phyloP scores from a whole-genome alignment of 257 asterid genomes.

The Petunia axillaris region DNA sequence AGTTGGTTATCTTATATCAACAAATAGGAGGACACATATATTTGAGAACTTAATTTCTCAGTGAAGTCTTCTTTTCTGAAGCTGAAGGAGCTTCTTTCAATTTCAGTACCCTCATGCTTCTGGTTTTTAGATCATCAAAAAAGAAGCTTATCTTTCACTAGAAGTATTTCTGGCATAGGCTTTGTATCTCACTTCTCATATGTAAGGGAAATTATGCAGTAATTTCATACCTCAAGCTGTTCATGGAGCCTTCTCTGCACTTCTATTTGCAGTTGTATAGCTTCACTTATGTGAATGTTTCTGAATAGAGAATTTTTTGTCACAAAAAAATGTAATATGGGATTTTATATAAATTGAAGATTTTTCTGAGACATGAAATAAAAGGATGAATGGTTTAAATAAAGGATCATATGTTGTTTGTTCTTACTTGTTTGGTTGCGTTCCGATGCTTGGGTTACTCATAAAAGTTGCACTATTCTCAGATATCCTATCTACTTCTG shows the following conservation, averaged over 20 bases:
- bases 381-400: slow-evolving; percentile 1
- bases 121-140: neutral
- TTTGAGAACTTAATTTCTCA: slow-evolving; percentile 4
- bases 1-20: neutral
- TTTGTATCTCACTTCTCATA: slow-evolving; percentile 12
- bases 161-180: slow-evolving; percentile 13
- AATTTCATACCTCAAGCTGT: slow-evolving; percentile 77
- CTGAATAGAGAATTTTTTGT: slow-evolving; percentile 44
- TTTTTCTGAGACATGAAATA: neutral
- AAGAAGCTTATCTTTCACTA: neutral
- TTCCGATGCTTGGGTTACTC: slow-evolving; percentile 48
- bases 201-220: neutral
- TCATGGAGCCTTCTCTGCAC: slow-evolving; percentile 81
- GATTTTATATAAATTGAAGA: neutral
- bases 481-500: slow-evolving; percentile 54
- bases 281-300: slow-evolving; percentile 68
- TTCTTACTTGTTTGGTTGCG: slow-evolving; percentile 70
- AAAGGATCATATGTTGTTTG: slow-evolving; percentile 6
- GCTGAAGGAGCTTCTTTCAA: slow-evolving; percentile 7
- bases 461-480: slow-evolving; percentile 60
- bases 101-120: neutral
- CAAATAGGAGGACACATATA: neutral
- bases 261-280: slow-evolving; percentile 87
- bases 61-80: neutral
- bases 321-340: neutral